A percentile compares a stretch with the other conserved stretches of the same genome.
Evolutionary conservation across 2,329 filamentous ascomycete genomes (phyloP).

Genomic region (Didymella sp.): DNA sequence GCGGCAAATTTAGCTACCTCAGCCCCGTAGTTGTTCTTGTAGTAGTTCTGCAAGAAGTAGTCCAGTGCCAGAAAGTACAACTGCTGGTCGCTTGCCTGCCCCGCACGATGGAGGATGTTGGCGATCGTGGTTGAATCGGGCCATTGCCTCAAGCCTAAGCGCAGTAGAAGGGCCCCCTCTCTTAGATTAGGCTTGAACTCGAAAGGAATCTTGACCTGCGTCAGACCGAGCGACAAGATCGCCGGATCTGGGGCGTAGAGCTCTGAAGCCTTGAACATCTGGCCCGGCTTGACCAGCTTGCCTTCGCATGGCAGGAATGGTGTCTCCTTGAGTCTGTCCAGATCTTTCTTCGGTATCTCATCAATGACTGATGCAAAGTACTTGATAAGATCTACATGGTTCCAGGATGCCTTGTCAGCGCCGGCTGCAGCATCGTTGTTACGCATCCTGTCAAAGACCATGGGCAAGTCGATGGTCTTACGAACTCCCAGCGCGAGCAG

Average conservation of each 20-base stretch:
- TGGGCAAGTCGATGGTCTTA: constrained; percentile 92
- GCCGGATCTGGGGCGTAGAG: constrained; percentile 47
- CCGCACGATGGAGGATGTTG: constrained; percentile 73
- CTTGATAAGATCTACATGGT: constrained; percentile 91
- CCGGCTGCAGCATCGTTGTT: constrained; percentile 61
- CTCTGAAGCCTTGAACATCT: constrained; percentile 47
- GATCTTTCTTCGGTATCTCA: constrained; percentile 84
- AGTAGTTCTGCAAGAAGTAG: constrained; percentile 84
- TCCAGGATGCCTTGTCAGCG: constrained; percentile 71
- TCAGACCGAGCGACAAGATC: constrained; percentile 41
- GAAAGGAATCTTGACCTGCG: constrained; percentile 75
- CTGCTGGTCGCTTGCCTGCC: constrained; percentile 57
- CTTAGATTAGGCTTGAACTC: constrained; percentile 60
- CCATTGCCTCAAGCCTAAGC: constrained; percentile 74
- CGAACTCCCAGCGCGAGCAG: constrained; percentile 82
- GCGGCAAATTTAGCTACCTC: constrained; percentile 63
- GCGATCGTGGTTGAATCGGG: constrained; percentile 79
- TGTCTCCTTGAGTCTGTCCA: constrained; percentile 77
- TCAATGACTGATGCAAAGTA: constrained; percentile 89
- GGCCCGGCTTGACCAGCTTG: constrained; percentile 32
- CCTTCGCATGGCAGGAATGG: constrained; percentile 78
- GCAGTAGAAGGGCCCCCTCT: constrained; percentile 77
- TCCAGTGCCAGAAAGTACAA: constrained; percentile 74
- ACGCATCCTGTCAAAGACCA: constrained; percentile 88
- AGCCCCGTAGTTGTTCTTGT: constrained; percentile 73